Conservation (phyloP, 768 basidiomycete genomes). For the Lentinula sp. region DNA sequence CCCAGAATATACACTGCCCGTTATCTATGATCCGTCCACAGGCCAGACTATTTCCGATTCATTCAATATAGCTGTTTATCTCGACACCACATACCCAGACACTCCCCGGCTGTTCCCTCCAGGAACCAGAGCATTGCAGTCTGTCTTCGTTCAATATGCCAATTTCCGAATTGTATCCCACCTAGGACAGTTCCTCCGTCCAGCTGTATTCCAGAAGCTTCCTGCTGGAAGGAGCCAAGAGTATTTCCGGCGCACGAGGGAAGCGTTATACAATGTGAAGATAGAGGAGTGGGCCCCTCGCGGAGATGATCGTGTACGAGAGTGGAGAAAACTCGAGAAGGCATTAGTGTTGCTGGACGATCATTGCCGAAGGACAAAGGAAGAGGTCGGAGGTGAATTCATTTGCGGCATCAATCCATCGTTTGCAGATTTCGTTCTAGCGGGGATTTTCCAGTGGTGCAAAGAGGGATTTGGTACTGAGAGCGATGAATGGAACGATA, state of each 20-base stretch:
- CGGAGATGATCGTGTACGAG: constrained; percentile 18
- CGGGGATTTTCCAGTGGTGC: constrained; percentile 17
- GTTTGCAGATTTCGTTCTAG: constrained; percentile 25
- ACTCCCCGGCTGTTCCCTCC: constrained; percentile 25
- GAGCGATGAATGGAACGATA: constrained; percentile 22
- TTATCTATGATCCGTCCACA: constrained; percentile 31
- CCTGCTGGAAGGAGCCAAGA: constrained; percentile 21
- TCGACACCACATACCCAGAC: constrained; percentile 32
- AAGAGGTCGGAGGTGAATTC: constrained; percentile 13
- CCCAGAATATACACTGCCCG: constrained; percentile 30
- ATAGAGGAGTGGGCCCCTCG: constrained; percentile 25
- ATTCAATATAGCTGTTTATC: constrained; percentile 32
- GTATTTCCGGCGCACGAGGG: constrained; percentile 29
- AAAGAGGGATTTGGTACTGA: constrained; percentile 16
- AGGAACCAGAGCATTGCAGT: constrained; percentile 16
- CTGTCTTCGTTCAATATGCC: constrained; percentile 3
- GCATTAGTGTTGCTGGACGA: constrained; percentile 15
- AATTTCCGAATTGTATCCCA: constrained; percentile 7
- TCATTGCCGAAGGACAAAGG: constrained; percentile 12
- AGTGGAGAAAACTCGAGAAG: constrained; percentile 21
- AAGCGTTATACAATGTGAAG: constrained; percentile 18
- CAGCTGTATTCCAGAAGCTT: constrained; percentile 18
- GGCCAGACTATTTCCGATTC: constrained; percentile 27
- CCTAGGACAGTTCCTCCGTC: constrained; percentile 8
- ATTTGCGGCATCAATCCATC: constrained; percentile 19